Conservation (phyloP, 1,139 yeast genomes). For the Yamadazyma spencermartinsiae region DNA sequence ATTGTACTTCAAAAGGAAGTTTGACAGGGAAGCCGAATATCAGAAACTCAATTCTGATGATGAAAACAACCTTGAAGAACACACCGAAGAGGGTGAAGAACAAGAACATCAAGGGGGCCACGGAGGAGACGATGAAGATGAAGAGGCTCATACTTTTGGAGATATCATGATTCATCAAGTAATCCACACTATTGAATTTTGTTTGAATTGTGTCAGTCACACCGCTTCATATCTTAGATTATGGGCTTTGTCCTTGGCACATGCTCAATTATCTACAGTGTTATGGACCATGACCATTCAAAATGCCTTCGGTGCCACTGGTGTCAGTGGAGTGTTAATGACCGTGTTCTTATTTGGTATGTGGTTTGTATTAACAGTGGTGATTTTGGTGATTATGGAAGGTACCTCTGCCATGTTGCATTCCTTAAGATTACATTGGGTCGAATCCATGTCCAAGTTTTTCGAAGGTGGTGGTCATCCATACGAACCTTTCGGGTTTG, state of each 20-base stretch:
- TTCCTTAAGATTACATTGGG: conserved; percentile 84
- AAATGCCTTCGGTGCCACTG: conserved; percentile 52
- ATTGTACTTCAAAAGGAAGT: conserved; percentile 43
- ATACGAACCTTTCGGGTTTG: conserved; percentile 68
- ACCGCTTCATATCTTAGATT: conserved; percentile 77
- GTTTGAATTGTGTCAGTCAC: conserved; percentile 76
- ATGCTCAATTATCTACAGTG: conserved; percentile 73
- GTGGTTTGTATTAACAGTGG: conserved; percentile 77
- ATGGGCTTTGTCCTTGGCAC: conserved; percentile 80
- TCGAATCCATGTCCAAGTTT: conserved; percentile 82
- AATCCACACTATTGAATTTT: conserved; percentile 77
- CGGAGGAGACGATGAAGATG: conserved; percentile 52
- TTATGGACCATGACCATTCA: conserved; percentile 79
- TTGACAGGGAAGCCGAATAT: conserved; percentile 42
- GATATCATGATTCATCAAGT: conserved; percentile 80
- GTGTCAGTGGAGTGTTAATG: conserved; percentile 48
- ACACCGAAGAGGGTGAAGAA: conserved; percentile 24
- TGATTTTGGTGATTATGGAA: conserved; percentile 77
- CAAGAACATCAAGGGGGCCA: conserved; percentile 25
- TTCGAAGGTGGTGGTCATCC: conserved; percentile 81
- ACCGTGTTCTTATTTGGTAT: conserved; percentile 66
- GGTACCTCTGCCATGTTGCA: conserved; percentile 89
- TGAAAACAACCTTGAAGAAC: conserved; percentile 26
- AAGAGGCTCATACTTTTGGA: conserved; percentile 63
- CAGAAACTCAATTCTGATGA: conserved; percentile 30